Evolutionary conservation across 2,329 filamentous ascomycete species (phyloP).

Genomic region (Sporothrix inflata): DNA sequence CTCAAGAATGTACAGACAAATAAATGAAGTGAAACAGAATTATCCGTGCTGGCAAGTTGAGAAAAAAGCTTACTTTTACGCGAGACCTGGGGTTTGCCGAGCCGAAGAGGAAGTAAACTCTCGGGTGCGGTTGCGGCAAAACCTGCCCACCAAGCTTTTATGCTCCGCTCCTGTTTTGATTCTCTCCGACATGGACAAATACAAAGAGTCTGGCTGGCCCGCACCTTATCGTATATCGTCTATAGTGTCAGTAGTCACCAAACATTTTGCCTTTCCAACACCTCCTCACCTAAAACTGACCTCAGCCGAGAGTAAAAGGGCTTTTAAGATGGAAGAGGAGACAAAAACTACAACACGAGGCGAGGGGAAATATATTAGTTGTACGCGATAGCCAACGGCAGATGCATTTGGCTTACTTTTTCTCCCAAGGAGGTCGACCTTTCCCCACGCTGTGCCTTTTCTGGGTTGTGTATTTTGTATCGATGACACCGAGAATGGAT

Average conservation of each 20-base stretch:
- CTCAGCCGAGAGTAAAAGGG: background rate
- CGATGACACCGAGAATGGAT: too few species aligned
- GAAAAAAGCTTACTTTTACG: background rate
- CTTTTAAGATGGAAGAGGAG: too few species aligned
- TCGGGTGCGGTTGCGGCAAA: background rate
- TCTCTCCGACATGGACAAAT: background rate
- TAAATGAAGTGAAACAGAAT: background rate
- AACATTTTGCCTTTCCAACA: background rate
- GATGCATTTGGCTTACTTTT: background rate
- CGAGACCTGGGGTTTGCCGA: background rate
- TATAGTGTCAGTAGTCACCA: too few species aligned
- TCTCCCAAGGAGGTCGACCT: background rate
- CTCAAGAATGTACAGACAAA: background rate
- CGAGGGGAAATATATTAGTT: too few species aligned
- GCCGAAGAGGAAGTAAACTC: background rate
- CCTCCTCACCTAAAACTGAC: background rate
- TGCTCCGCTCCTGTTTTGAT: background rate
- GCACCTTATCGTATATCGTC: too few species aligned
- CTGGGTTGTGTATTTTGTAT: background rate
- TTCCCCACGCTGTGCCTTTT: background rate
- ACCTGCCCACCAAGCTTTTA: background rate
- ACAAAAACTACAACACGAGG: too few species aligned
- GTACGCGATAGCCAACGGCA: too few species aligned
- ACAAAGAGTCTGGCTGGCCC: background rate
- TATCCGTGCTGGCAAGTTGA: background rate